Evolutionary conservation across 73 alveolate genomes (phyloP), one percentile per base, ranked within the genome.

Genomic region (Diophrys sp.): DNA sequence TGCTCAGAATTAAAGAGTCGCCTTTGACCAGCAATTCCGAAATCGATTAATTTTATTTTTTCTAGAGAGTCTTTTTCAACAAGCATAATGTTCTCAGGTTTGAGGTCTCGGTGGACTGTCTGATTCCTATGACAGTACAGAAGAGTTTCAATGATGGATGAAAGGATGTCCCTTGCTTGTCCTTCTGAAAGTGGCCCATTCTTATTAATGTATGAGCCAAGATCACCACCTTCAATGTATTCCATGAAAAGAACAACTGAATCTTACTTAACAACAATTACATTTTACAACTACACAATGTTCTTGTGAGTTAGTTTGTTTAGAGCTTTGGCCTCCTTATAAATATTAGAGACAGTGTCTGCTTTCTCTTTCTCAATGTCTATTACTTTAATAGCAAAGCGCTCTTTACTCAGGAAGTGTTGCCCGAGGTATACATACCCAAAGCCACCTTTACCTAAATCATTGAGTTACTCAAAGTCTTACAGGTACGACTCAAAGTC

Each of bases 371-470:
- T 77, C 53, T 31, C 29, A n/a, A 74, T 83, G 23, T 70, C 57
- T 14, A 88, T 83, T 55, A 77, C 69, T 70, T 91, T 91, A 2
- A 91, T 91, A 23, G 97, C 97, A 82, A 70, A 81, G 81, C 84
- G 87, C 33, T 83, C 85, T 26, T 80, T 77, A 0, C 89, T 74
- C 8, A 78, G 54, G 31, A 80, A 28, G 67, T 91, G 90, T 71
- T 70, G 75, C 31, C 92, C 93, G 18, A 91, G 71, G 77, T 56
- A 83, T 23, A 91, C 95, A 55, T 83, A 44, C 0, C 95, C 97
- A 69, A 75, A 91, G 33, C 97, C 97, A 1, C 97, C 97, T 29
- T 88, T 84, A 30, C 92, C 92, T 67, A 91, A 85, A 73, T 76
- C 67, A 26, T 73, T 87, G 27, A 83, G 34, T 83, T 28, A 56